phyloP scores from a whole-genome alignment of 495 filamentous ascomycete species.

The Podospora pseudoanserina region DNA sequence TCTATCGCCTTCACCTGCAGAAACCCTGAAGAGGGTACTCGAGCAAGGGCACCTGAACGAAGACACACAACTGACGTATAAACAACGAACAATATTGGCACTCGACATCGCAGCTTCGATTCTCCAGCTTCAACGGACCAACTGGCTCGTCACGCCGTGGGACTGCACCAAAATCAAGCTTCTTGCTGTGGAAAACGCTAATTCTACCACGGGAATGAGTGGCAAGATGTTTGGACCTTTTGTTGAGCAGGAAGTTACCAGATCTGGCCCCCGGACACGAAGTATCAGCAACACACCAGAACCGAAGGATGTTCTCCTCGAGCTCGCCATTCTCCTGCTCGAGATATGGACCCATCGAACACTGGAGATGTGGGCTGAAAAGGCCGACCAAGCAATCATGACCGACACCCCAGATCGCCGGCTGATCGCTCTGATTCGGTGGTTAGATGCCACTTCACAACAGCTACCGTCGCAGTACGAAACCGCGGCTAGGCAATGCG shows the following conservation, averaged over 20 bases:
- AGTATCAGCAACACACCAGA: neutral
- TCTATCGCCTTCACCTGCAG: neutral
- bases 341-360: slow-evolving; percentile 7
- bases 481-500: neutral
- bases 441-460: slow-evolving; percentile 2
- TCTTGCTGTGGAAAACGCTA: neutral
- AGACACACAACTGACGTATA: slow-evolving; percentile 6
- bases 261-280: neutral
- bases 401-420: slow-evolving; percentile 1
- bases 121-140: slow-evolving; percentile 9
- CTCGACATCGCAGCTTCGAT: slow-evolving; percentile 20
- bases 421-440: neutral
- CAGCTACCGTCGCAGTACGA: slow-evolving; percentile 1
- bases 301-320: neutral
- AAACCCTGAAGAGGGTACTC: slow-evolving; percentile 8
- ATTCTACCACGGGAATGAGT: neutral
- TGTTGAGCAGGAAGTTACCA: neutral
- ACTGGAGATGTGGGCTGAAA: neutral
- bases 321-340: slow-evolving; percentile 4
- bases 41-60: slow-evolving; percentile 5
- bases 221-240: neutral
- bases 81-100: slow-evolving; percentile 16
- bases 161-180: slow-evolving; percentile 1
- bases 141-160: slow-evolving; percentile 3
- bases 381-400: neutral